These are phyloP conservation scores for Podaxis sp. DNA, from an alignment of 768 basidiomycete genomes.

Conservation along the genomic window DNA sequence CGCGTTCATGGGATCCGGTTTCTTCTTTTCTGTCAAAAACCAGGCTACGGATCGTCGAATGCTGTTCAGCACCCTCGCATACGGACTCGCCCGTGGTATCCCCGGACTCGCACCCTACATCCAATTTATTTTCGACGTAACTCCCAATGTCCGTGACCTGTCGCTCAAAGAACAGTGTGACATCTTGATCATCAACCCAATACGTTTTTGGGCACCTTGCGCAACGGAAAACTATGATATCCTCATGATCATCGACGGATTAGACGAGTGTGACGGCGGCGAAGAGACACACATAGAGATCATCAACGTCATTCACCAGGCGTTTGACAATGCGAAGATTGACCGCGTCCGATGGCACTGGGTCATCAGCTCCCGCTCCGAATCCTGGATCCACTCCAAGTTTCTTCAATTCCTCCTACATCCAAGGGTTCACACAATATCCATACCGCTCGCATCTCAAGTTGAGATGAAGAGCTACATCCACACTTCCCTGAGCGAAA, in stretches of 20 bases:
- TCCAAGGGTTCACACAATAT: not conserved
- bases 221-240: not conserved
- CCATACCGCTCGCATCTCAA: not conserved
- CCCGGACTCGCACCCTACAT: not conserved
- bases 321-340: not conserved
- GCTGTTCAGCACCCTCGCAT: constrained; percentile 5
- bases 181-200: not conserved
- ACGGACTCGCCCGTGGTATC: not conserved
- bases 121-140: not conserved
- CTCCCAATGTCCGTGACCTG: not conserved
- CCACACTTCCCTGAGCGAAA: not conserved
- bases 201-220: not conserved
- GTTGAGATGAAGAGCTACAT: not conserved
- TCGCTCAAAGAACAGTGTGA: constrained; percentile 1
- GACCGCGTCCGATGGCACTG: not conserved
- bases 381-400: constrained; percentile 6
- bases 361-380: constrained; percentile 2
- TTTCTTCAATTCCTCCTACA: not conserved
- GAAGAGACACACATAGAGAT: not conserved
- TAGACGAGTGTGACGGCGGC: constrained; percentile 1
- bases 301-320: constrained; percentile 1
- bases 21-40: constrained; percentile 2
- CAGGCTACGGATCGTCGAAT: not conserved
- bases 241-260: constrained; percentile 2
- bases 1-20: not conserved